Conservation (phyloP, 2,329 filamentous ascomycete species). For the Fusarium gaditjirri region DNA sequence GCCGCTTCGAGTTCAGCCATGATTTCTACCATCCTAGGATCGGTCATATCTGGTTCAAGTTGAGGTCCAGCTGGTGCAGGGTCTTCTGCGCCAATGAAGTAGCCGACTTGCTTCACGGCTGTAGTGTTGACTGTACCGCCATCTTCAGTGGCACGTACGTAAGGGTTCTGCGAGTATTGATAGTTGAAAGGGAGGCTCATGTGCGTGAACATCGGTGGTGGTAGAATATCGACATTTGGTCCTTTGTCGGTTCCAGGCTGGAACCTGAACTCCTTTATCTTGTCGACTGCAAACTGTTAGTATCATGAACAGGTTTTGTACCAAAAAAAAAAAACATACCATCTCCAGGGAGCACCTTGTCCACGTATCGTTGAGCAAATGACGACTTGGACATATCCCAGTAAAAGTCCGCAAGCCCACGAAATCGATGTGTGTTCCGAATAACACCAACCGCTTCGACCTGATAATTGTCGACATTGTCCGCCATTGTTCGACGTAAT, state of each 20-base stretch:
- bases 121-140: conserved; percentile 68
- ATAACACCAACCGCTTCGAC: conserved; percentile 78
- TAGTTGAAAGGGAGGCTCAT: conserved; percentile 80
- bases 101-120: conserved; percentile 66
- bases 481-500: conserved; percentile 72
- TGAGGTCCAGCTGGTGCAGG: conserved; percentile 72
- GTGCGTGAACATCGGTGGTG: conserved; percentile 81
- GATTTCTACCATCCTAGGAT: conserved; percentile 70
- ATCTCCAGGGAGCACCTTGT: conserved; percentile 77
- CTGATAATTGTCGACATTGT: conserved; percentile 74
- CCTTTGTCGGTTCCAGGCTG: conserved; percentile 68
- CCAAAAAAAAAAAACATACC: conserved; percentile 58
- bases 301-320: not conserved
- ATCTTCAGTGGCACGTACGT: conserved; percentile 71
- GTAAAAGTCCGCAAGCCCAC: conserved; percentile 88
- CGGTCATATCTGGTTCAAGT: conserved; percentile 66
- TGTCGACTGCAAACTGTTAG: conserved; percentile 53
- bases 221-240: conserved; percentile 75
- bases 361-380: conserved; percentile 76
- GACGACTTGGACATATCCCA: conserved; percentile 75
- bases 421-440: conserved; percentile 85
- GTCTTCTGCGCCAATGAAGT: conserved; percentile 70
- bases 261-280: conserved; percentile 72
- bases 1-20: conserved; percentile 72
- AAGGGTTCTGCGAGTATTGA: conserved; percentile 87